These are phyloP conservation scores for Fraxinus cuspidata DNA, from an alignment of 257 asterid genomes.

Conservation along the genomic window DNA sequence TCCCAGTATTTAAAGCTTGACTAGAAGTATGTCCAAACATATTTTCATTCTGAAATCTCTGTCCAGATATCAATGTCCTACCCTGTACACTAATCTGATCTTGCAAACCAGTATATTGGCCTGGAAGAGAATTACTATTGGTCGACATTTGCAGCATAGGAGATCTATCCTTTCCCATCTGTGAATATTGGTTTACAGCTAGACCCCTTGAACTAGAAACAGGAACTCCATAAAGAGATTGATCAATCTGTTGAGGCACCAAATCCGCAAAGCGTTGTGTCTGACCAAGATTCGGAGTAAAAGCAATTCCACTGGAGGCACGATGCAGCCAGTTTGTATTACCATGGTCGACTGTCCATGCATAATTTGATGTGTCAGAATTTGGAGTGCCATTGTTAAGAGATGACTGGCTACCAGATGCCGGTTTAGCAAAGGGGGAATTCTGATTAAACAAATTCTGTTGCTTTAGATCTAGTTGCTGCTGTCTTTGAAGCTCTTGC, in stretches of 20 bases:
- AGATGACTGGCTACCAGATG: constrained; percentile 61
- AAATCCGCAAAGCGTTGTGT: constrained; percentile 48
- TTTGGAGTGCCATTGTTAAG: constrained; percentile 45
- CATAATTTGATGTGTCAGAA: constrained; percentile 49
- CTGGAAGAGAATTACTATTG: constrained; percentile 47
- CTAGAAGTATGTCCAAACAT: constrained; percentile 44
- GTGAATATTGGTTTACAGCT: constrained; percentile 53
- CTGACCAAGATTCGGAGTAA: constrained; percentile 54
- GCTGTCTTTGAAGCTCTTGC: constrained; percentile 83
- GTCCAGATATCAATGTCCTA: constrained; percentile 42
- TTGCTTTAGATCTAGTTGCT: constrained; percentile 55
- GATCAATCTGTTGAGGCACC: constrained; percentile 72
- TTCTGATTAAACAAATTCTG: constrained; percentile 49
- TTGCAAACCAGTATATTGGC: constrained; percentile 39
- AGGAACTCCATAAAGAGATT: constrained; percentile 90
- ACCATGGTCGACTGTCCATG: constrained; percentile 55
- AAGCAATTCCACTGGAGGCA: constrained; percentile 44
- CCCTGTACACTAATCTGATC: constrained; percentile 52
- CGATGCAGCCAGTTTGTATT: constrained; percentile 56
- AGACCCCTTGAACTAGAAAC: constrained; percentile 72
- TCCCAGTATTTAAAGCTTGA: constrained; percentile 40
- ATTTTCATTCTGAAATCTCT: constrained; percentile 53
- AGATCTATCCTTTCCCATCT: constrained; percentile 48
- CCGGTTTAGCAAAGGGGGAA: constrained; percentile 46
- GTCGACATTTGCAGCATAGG: constrained; percentile 47